Percentiles rank a stretch among this genome's conserved stretches.
Conservation (phyloP, 129 eudicot species). For the Oenanthe sinensis region DNA sequence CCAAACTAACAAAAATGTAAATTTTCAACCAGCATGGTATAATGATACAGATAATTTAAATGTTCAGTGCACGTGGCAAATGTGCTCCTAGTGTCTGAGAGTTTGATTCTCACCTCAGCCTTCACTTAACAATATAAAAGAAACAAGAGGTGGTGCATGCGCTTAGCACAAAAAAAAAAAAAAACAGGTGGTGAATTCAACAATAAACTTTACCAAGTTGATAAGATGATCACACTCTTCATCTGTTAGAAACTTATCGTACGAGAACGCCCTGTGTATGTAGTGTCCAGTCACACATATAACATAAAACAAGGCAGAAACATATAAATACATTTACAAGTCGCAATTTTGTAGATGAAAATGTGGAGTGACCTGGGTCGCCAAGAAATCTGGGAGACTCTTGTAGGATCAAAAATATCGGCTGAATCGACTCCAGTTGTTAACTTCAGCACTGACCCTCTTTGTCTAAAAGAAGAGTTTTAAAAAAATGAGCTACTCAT, state of each 20-base stretch:
- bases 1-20: not conserved
- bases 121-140: not conserved
- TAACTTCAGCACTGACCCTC: constrained; percentile 28
- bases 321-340: not conserved
- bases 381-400: constrained; percentile 56
- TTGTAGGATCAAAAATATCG: constrained; percentile 33
- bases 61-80: not conserved
- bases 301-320: not conserved
- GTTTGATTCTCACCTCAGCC: not conserved
- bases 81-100: not conserved
- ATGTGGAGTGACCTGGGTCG: constrained; percentile 31
- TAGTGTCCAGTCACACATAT: not conserved
- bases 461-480: not conserved
- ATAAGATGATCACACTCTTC: constrained; percentile 93
- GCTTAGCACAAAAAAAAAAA: no score
- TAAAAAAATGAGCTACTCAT: not conserved
- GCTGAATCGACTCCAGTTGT: constrained; percentile 16
- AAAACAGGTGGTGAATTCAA: not conserved
- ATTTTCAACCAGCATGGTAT: not conserved
- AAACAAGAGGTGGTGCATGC: not conserved
- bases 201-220: constrained; percentile 29
- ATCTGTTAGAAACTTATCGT: constrained; percentile 49
- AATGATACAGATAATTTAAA: not conserved
- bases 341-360: not conserved
- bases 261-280: constrained; percentile 50